Evolutionary conservation across 768 basidiomycete species (phyloP), one percentile per base, ranked within the genome.

Genomic region (Psilocybe sp.): DNA sequence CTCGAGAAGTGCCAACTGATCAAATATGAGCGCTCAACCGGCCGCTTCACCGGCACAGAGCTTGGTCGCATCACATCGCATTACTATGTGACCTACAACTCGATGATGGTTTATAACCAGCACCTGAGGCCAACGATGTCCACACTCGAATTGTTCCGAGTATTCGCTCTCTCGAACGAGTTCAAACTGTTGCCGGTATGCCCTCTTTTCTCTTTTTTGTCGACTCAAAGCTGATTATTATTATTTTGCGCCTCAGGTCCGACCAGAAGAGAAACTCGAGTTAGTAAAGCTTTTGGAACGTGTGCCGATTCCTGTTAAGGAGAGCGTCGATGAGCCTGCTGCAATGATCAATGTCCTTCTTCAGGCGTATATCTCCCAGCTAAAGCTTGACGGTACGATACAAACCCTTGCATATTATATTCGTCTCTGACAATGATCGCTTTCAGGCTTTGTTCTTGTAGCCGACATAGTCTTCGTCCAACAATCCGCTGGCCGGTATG

Each of bases 271-370:
- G 69, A 97, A 96, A 64, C 76, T 95, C 4, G 95, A 98, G 61
- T 77, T 97, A 13, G 80, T 83, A 4, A 95, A 95, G 61, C 74
- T 98, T 7, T 72, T 98, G 39, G 96, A 99, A 62, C 81, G 93
- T 1, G 96, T 98, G 0, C 96, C 96, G 1, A 94, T 99, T 39
- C 97, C 97, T 0, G 89, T 98, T 58, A 98, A 98, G 69, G 97
- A 99, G 68, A 78, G 84, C 44, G 92, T 96, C 5, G 96, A 99
- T 51, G 96, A 99, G 60, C 92, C 94, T 0, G 89, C 93, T 0
- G 90, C 97, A 7, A 99, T 98, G 72, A 93, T 98, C 66, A 98
- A 98, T 59, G 96, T 98, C 2, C 76, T 98, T 0, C 73, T 99
- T 1, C 96, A 99, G 62, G 85, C 95, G 0, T 98, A 89, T 65